These are phyloP conservation scores for Kodamaea suecica DNA, from an alignment of 1,139 yeast genomes.

Conservation along the genomic window DNA sequence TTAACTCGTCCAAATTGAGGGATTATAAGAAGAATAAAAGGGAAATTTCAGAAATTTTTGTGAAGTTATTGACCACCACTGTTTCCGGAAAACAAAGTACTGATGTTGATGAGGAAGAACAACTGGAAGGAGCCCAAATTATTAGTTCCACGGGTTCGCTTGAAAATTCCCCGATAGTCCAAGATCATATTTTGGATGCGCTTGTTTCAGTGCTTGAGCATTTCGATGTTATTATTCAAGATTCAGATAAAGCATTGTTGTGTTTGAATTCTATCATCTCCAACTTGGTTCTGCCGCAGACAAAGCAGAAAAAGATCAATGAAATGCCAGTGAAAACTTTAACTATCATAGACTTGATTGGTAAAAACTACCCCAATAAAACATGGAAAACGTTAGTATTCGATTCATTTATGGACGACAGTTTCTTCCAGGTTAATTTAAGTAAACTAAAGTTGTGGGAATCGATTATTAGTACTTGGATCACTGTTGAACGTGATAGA, in stretches of 20 bases:
- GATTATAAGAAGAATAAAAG: constrained; percentile 58
- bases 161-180: constrained; percentile 9
- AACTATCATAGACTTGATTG: constrained; percentile 36
- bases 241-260: constrained; percentile 48
- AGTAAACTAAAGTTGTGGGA: constrained; percentile 45
- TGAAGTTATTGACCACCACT: constrained; percentile 46
- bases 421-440: constrained; percentile 37
- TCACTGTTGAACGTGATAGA: constrained; percentile 55
- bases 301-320: constrained; percentile 37
- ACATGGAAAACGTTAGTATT: constrained; percentile 50
- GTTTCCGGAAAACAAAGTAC: constrained; percentile 18
- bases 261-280: constrained; percentile 44
- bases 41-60: constrained; percentile 65
- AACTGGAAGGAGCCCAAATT: constrained; percentile 11
- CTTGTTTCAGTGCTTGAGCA: constrained; percentile 37
- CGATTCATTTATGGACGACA: constrained; percentile 52
- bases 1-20: constrained; percentile 57
- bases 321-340: constrained; percentile 34
- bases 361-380: constrained; percentile 36
- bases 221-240: constrained; percentile 45
- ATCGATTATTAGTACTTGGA: constrained; percentile 54
- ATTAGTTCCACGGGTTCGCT: constrained; percentile 3
- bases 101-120: constrained; percentile 8
- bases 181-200: constrained; percentile 39
- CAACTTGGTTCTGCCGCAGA: constrained; percentile 42